These are phyloP conservation scores for Sungouiella thailandica DNA, from an alignment of 805 yeast genomes.

Conservation along the genomic window DNA sequence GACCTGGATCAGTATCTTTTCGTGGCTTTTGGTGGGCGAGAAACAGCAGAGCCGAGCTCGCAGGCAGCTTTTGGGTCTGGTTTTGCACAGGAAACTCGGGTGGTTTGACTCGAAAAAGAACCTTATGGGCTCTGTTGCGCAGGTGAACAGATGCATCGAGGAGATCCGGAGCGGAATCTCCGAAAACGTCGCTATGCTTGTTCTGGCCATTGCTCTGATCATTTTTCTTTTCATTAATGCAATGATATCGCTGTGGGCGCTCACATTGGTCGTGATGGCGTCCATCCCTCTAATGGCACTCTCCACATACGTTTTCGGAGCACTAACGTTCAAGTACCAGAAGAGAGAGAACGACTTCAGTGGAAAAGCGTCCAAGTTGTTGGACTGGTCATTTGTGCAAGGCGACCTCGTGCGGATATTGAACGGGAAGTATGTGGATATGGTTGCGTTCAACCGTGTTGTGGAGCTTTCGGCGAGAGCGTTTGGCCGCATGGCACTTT, in stretches of 20 bases:
- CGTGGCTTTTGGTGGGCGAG: conserved; percentile 74
- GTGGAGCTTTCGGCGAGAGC: conserved; percentile 31
- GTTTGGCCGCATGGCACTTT: conserved; percentile 42
- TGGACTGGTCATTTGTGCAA: conserved; percentile 68
- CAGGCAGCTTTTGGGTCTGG: conserved; percentile 33
- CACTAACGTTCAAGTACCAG: conserved; percentile 45
- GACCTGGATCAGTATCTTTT: conserved; percentile 49
- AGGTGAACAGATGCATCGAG: conserved; percentile 67
- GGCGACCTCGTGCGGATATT: conserved; percentile 58
- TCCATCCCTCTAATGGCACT: conserved; percentile 63
- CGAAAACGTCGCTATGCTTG: conserved; percentile 55
- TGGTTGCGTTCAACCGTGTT: conserved; percentile 34
- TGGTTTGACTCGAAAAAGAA: conserved; percentile 63
- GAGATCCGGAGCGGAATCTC: conserved; percentile 65
- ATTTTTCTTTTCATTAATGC: conserved; percentile 58
- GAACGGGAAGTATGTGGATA: conserved; percentile 53
- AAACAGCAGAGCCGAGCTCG: conserved; percentile 59
- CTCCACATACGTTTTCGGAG: conserved; percentile 47
- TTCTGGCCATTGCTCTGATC: conserved; percentile 50
- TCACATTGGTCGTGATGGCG: conserved; percentile 73
- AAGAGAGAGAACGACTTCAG: conserved; percentile 52
- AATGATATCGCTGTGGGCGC: conserved; percentile 76
- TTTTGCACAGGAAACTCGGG: conserved; percentile 42
- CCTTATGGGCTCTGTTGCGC: conserved; percentile 60
- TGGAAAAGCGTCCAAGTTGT: conserved; percentile 50